phyloP scores from a whole-genome alignment of 768 basidiomycete genomes.

The Podaxis sp. region DNA sequence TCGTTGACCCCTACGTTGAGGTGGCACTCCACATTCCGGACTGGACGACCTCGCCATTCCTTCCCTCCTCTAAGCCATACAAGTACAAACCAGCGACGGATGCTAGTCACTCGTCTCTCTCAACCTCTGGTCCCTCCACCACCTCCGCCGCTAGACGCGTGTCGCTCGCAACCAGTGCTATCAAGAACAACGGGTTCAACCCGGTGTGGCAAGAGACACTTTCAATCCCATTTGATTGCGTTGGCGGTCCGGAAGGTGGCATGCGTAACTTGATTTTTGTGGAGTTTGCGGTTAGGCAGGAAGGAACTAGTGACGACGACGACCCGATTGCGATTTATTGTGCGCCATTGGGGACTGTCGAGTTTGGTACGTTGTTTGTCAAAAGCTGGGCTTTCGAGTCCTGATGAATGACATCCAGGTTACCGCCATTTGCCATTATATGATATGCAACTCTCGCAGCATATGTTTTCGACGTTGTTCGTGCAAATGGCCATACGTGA shows the following conservation, averaged over 20 bases:
- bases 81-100: slow-evolving; percentile 14
- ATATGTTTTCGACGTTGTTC: slow-evolving; percentile 92
- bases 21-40: slow-evolving; percentile 77
- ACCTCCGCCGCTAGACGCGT: slow-evolving; percentile 37
- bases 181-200: slow-evolving; percentile 91
- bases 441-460: slow-evolving; percentile 82
- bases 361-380: slow-evolving; percentile 48
- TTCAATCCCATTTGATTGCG: slow-evolving; percentile 68
- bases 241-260: slow-evolving; percentile 45
- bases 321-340: slow-evolving; percentile 74
- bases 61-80: slow-evolving; percentile 3
- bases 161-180: slow-evolving; percentile 52
- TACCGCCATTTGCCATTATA: slow-evolving; percentile 89
- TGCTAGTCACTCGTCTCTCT: slow-evolving; percentile 11
- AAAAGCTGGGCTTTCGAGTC: background rate
- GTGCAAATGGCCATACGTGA: slow-evolving; percentile 54
- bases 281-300: slow-evolving; percentile 68
- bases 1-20: slow-evolving; percentile 60
- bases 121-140: slow-evolving; percentile 19
- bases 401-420: slow-evolving; percentile 40
- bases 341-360: slow-evolving; percentile 63
- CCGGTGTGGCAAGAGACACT: slow-evolving; percentile 80
- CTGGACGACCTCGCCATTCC: slow-evolving; percentile 41
- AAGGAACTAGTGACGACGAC: slow-evolving; percentile 52
- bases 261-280: slow-evolving; percentile 87